Evolutionary conservation across 1,139 yeast species (phyloP).

Genomic region (Pneumocystis jirovecii): DNA sequence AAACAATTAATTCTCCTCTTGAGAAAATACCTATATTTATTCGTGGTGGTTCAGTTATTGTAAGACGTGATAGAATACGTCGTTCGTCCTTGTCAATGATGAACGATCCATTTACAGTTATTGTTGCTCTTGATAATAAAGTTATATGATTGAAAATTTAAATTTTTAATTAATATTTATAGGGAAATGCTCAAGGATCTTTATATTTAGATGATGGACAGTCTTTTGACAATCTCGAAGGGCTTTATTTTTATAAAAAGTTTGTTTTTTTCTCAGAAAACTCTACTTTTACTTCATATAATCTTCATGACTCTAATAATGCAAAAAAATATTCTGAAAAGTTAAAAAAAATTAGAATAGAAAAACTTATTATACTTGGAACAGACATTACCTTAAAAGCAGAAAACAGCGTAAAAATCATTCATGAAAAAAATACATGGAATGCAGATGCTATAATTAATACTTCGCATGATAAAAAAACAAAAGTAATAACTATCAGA

Average conservation of each 20-base stretch:
- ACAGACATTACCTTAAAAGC: slow-evolving; percentile 17
- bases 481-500: slow-evolving; percentile 29
- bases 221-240: slow-evolving; percentile 42
- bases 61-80: slow-evolving; percentile 58
- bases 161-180: not conserved
- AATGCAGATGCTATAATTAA: slow-evolving; percentile 20
- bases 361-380: slow-evolving; percentile 46
- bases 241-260: slow-evolving; percentile 33
- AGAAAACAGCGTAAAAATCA: slow-evolving; percentile 16
- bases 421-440: slow-evolving; percentile 29
- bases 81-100: slow-evolving; percentile 65
- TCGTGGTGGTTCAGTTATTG: slow-evolving; percentile 63
- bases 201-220: slow-evolving; percentile 79
- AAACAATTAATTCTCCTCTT: slow-evolving; percentile 36
- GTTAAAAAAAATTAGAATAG: slow-evolving; percentile 32
- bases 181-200: slow-evolving; percentile 41
- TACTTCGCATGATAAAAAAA: slow-evolving; percentile 10
- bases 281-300: slow-evolving; percentile 13
- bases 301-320: slow-evolving; percentile 14
- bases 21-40: slow-evolving; percentile 56
- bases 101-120: slow-evolving; percentile 69
- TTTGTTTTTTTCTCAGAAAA: slow-evolving; percentile 23
- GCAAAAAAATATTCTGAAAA: slow-evolving; percentile 19
- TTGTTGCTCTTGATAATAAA: slow-evolving; percentile 41
- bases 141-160: not conserved